These are phyloP conservation scores for Saturnispora kantuleensis DNA, from an alignment of 805 yeast genomes.

Conservation along the genomic window DNA sequence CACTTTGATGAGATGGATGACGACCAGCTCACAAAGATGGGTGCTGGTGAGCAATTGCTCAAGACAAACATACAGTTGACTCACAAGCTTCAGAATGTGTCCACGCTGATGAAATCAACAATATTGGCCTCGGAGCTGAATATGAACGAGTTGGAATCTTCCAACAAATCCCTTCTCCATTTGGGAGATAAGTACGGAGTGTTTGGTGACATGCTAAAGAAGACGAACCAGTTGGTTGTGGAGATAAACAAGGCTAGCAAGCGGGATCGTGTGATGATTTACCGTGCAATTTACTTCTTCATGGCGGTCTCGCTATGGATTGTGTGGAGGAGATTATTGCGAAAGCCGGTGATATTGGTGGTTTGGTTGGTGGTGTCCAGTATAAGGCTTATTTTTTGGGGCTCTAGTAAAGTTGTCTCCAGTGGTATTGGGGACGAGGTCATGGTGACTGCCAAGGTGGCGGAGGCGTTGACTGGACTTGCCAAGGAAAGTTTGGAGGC, in stretches of 20 bases:
- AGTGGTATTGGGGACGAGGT: neutral
- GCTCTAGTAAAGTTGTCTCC: neutral
- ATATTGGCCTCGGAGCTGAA: constrained; percentile 43
- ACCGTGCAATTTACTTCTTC: constrained; percentile 37
- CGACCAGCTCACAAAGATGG: constrained; percentile 18
- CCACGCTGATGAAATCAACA: constrained; percentile 39
- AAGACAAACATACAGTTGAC: constrained; percentile 39
- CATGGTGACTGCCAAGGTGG: neutral
- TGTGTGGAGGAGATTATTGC: constrained; percentile 38
- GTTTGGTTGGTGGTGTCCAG: constrained; percentile 34
- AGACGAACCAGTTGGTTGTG: constrained; percentile 37
- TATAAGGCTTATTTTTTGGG: constrained; percentile 9
- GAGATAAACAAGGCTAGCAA: constrained; percentile 44
- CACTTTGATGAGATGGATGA: constrained; percentile 18
- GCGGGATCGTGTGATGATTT: constrained; percentile 39
- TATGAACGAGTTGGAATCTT: constrained; percentile 37
- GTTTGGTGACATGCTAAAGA: constrained; percentile 32
- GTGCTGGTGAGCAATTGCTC: constrained; percentile 33
- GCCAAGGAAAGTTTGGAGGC: neutral
- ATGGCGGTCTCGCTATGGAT: constrained; percentile 38
- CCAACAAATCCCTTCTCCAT: constrained; percentile 31
- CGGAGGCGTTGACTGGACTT: neutral
- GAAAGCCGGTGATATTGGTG: constrained; percentile 33
- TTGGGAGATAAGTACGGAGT: constrained; percentile 34
- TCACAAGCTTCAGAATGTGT: constrained; percentile 35